Conservation (phyloP, 2,329 filamentous ascomycete species). For the Claviceps paspali region DNA sequence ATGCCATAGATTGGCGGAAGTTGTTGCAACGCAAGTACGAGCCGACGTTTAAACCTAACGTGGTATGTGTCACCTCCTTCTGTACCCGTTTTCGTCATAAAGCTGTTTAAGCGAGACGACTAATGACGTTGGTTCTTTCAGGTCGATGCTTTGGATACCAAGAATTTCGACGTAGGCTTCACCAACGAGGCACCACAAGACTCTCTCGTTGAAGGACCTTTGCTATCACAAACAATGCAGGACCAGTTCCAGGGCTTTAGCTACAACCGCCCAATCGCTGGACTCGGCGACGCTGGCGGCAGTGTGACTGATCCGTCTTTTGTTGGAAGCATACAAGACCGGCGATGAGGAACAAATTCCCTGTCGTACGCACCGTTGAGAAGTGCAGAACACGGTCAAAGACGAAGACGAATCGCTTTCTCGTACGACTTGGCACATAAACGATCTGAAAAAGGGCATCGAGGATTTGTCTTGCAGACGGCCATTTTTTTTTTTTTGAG, state of each 20-base stretch:
- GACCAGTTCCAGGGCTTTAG: conserved; percentile 93
- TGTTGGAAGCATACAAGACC: conserved; percentile 44
- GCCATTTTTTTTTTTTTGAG: conserved; percentile 1
- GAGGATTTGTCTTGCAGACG: background rate
- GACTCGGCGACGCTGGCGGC: conserved; percentile 81
- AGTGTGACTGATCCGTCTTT: conserved; percentile 79
- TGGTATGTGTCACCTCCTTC: conserved; percentile 42
- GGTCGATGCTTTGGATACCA: conserved; percentile 79
- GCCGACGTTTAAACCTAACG: conserved; percentile 91
- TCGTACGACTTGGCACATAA: conserved; percentile 1
- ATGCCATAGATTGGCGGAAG: conserved; percentile 97
- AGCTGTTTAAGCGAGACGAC: background rate
- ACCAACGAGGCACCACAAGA: conserved; percentile 80
- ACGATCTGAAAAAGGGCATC: background rate
- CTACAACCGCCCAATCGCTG: conserved; percentile 90
- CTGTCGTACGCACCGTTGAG: background rate
- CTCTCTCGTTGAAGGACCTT: conserved; percentile 80
- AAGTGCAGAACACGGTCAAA: background rate
- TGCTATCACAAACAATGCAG: conserved; percentile 90
- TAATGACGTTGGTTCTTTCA: conserved; percentile 11
- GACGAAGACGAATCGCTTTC: background rate
- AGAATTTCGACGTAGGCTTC: conserved; percentile 87
- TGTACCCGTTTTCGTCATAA: background rate
- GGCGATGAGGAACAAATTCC: conserved; percentile 13
- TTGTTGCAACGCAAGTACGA: conserved; percentile 95